phyloP scores from a whole-genome alignment of 345 rosid species.

The Boechera retrofracta region DNA sequence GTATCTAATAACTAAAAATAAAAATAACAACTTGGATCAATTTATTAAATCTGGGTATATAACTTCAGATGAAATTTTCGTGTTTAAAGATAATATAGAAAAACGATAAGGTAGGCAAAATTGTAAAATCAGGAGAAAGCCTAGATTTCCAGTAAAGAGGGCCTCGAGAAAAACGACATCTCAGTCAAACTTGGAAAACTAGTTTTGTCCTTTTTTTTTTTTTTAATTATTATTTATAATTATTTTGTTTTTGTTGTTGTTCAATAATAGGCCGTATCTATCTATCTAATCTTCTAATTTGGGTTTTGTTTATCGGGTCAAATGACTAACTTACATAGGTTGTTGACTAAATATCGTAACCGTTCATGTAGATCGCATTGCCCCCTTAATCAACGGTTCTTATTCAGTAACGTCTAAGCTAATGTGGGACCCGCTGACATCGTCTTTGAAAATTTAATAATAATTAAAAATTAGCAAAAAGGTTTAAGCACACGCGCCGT shows the following conservation, averaged over 20 bases:
- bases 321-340: constrained; percentile 49
- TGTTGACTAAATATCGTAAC: constrained; percentile 47
- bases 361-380: constrained; percentile 42
- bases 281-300: neutral
- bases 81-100: neutral
- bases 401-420: neutral
- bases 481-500: constrained; percentile 48
- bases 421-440: constrained; percentile 46
- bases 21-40: neutral
- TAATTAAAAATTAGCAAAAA: constrained; percentile 10
- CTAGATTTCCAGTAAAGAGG: constrained; percentile 61
- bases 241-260: neutral
- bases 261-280: constrained; percentile 29
- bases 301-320: constrained; percentile 47
- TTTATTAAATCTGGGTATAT: neutral
- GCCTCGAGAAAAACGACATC: constrained; percentile 72
- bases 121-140: constrained; percentile 34
- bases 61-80: neutral
- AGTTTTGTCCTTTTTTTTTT: constrained; percentile 29
- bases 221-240: neutral
- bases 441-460: constrained; percentile 28
- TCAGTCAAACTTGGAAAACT: constrained; percentile 75
- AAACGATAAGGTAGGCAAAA: constrained; percentile 34
- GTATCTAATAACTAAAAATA: neutral
- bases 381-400: constrained; percentile 41